Base-by-base conservation (phyloP, 495 filamentous ascomycete species). In the Penicillium daleae region DNA sequence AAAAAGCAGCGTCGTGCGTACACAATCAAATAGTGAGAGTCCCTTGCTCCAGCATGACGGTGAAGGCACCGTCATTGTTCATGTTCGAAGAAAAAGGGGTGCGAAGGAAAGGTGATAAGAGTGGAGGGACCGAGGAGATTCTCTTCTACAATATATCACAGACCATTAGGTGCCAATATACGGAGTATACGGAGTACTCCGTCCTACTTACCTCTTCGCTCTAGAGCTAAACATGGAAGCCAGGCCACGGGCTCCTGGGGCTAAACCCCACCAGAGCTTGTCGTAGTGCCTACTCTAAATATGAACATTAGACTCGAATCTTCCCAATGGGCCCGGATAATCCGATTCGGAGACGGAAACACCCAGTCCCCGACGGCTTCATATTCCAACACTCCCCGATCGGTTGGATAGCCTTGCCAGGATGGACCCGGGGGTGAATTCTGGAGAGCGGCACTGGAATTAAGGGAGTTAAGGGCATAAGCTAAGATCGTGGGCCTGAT, bases 311-410 rank as follows among this genome's bases (percentile, higher is more conserved):
- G 15, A 6, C 31, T 31, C 29, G 27, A 29, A 53, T 33, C 6
- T 53, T 35, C 7, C 9, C 29, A 22, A 54, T 29, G 1, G 27
- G 51, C 3, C 51, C 49, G 12, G 26, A 29, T 35, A 3, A 32
- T 59, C 57, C 50, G 57, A 59, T 32, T 59, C 56, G 31, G 56
- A 39, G 4, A 37, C 56, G 56, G 56, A 6, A 37, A 12, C 12
- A n/a, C 3, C 35, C 19, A 13, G 22, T 51, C 31, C 32, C 31
- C 57, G 57, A 39, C 6, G 26, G 29, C 22, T 39, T 32, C 22
- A 44, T 39, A 21, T 32, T n/a, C 51, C 35, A 13, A 35, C 15
- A 32, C 21, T 32, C 31, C n/a, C 13, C 13, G 31, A 33, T 54
- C n/a, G n/a, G 7, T 13, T 26, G n/a, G 49, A 32, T 2, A 29